Evolutionary conservation across 2,329 filamentous ascomycete species (phyloP).

Genomic region (Monilinia aucupariae): DNA sequence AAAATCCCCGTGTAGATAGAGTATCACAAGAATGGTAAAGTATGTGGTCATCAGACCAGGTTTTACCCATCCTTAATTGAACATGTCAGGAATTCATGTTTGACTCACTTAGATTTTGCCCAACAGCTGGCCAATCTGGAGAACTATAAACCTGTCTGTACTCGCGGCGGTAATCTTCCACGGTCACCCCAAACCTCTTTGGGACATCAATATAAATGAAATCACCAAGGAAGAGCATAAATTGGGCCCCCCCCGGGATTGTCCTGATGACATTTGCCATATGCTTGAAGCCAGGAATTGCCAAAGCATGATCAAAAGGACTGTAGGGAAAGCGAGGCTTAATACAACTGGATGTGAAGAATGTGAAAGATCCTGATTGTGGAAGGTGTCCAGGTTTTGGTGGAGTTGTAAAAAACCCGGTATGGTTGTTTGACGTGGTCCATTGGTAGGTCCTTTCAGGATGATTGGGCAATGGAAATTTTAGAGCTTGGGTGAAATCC

Average conservation of each 20-base stretch:
- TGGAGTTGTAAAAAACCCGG: conserved; percentile 73
- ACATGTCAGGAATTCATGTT: neutral
- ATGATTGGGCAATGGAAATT: conserved; percentile 56
- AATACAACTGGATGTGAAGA: conserved; percentile 88
- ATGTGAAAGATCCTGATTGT: conserved; percentile 68
- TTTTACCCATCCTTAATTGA: neutral
- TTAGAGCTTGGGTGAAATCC: conserved; percentile 73
- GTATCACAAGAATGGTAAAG: neutral
- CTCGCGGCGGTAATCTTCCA: conserved; percentile 77
- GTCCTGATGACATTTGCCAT: conserved; percentile 67
- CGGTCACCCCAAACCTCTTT: conserved; percentile 63
- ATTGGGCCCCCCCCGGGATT: conserved; percentile 59
- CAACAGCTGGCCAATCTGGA: conserved; percentile 77
- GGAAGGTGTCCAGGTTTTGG: conserved; percentile 46
- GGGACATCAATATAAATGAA: conserved; percentile 93
- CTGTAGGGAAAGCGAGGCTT: conserved; percentile 88
- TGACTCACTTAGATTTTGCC: conserved; percentile 62
- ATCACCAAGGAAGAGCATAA: conserved; percentile 78
- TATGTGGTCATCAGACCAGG: neutral
- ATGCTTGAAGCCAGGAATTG: conserved; percentile 73
- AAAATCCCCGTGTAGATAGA: neutral
- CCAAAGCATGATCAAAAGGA: conserved; percentile 73
- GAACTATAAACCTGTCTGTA: conserved; percentile 96
- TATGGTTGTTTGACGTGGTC: conserved; percentile 78
- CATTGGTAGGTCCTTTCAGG: conserved; percentile 78